These are phyloP conservation scores for Solanum ahanhuiri DNA, from an alignment of 257 asterid species.

Conservation along the genomic window DNA sequence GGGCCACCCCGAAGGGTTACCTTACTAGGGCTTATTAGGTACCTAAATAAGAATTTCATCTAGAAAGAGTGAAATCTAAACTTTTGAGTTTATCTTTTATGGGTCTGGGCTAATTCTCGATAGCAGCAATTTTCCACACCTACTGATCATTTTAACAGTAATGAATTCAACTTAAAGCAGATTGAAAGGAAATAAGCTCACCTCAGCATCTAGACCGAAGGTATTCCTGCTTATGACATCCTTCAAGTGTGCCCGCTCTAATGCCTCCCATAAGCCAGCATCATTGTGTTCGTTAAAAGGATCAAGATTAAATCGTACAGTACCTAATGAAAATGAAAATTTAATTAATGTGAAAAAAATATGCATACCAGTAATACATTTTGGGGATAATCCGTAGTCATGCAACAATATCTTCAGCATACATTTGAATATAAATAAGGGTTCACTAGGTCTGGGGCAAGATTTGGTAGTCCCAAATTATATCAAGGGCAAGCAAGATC, in stretches of 20 bases:
- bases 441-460: background rate
- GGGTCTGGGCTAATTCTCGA: background rate
- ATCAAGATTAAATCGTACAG: conserved; percentile 76
- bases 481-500: background rate
- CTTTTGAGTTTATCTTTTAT: background rate
- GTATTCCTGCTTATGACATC: conserved; percentile 59
- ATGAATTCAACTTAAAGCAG: background rate
- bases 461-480: background rate
- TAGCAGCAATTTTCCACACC: background rate
- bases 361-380: background rate
- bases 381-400: background rate
- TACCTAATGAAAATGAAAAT: conserved; percentile 28
- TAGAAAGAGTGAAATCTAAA: background rate
- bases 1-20: too few relatives aligned
- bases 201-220: conserved; percentile 83
- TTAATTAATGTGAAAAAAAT: background rate
- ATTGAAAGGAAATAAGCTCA: conserved; percentile 4
- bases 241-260: conserved; percentile 78
- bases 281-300: conserved; percentile 80
- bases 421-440: background rate
- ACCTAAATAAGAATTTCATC: background rate
- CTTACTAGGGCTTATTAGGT: background rate
- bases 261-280: conserved; percentile 80
- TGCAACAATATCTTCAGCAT: background rate
- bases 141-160: background rate